Evolutionary conservation across 306 rosid genomes (phyloP), one percentile per base, ranked within the genome.

Genomic region (Trifolium fragiferum): DNA sequence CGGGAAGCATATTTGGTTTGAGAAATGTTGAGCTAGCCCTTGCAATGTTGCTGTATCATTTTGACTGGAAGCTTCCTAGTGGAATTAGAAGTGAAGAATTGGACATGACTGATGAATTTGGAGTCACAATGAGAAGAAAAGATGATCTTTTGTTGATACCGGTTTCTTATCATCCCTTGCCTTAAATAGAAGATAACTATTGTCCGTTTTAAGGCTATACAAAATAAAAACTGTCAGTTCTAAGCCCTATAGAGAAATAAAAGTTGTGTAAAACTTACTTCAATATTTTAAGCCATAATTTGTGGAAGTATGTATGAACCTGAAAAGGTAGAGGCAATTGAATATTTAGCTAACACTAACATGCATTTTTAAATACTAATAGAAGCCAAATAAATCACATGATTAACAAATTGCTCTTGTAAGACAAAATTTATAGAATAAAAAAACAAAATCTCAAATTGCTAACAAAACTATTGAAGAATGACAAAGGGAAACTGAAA

Each of bases 91-190:
- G 32, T 43, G 74, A 47, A 21, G 66, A 73, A 13, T 33, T 79
- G 59, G 73, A 70, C 38, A 71, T 72, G 82, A 78, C 41, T 65
- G 82, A 78, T 40, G 66, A 51, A 3, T 78, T 78, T 38, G 82
- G 82, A 38, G n/a, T 40, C 11, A 63, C 77, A 11, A 13, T 40
- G 8, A 70, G 58, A 70, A 70, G 77, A 59, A 70, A 58, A 70
- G 6, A 60, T 38, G 59, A 78, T 40, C 59, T 70, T 8, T 51
- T 37, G 11, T 21, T 71, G 49, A 4, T 25, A 16, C 60, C 72
- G 8, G 10, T 8, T 12, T 40, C 6, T 53, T 8, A 13, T 12
- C n/a, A 43, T 1, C 14, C 47, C 3, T 43, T 67, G 38, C 67
- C 12, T 30, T 7, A 6, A 7, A 10, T 11, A 12, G 30, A 25